phyloP scores from a whole-genome alignment of 176 grass and related monocot species.

The Carex littledalei region DNA sequence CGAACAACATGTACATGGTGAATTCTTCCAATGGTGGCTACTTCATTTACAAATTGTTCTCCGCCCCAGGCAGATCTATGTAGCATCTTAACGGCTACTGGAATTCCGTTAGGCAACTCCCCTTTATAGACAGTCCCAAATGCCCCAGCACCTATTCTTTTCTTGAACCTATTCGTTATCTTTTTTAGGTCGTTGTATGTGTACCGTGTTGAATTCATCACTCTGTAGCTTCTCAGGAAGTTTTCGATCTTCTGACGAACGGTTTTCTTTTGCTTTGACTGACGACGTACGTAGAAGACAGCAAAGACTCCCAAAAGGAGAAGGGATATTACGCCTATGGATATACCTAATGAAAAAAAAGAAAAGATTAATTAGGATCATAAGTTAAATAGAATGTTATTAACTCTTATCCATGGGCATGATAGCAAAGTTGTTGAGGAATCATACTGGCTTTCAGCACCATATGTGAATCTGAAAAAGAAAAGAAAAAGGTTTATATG shows the following conservation, averaged over 20 bases:
- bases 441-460: too few species aligned
- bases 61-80: constrained; percentile 27
- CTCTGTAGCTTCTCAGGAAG: constrained; percentile 23
- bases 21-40: constrained; percentile 29
- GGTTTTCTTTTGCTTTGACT: background rate
- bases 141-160: constrained; percentile 44
- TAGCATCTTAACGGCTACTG: constrained; percentile 40
- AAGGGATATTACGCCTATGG: too few species aligned
- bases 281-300: background rate
- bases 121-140: too few species aligned
- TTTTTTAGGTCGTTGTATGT: constrained; percentile 44
- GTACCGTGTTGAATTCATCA: constrained; percentile 32
- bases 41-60: constrained; percentile 42
- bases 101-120: too few species aligned
- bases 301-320: too few species aligned
- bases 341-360: too few species aligned
- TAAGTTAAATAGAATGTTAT: too few species aligned
- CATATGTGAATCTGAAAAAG: too few species aligned
- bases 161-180: constrained; percentile 39
- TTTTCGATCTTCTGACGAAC: constrained; percentile 28
- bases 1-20: constrained; percentile 48
- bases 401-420: too few species aligned
- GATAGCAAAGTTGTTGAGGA: too few species aligned
- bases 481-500: too few species aligned
- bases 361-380: too few species aligned